Base-by-base conservation (phyloP, 2,329 filamentous ascomycete species). In the Colletotrichum orchidophilum region DNA sequence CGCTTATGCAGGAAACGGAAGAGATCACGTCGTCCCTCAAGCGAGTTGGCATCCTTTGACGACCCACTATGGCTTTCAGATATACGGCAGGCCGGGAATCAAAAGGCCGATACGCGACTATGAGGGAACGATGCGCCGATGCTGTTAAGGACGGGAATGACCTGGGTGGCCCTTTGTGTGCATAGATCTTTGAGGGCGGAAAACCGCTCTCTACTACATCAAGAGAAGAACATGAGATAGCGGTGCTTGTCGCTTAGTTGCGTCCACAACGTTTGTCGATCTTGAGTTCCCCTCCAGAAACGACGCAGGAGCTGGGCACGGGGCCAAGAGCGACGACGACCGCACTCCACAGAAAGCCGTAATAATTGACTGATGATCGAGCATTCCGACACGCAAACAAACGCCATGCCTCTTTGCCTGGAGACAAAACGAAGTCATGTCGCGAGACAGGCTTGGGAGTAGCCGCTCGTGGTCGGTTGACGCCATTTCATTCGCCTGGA, bases 151-250 rank as follows among this genome's bases (percentile, higher is more conserved):
- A 59, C 31, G 68, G 39, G 50, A 66, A 39, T 52, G 72, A 69
- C 60, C 39, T 55, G 49, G 52, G 66, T 68, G 76, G 77, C 75
- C 78, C 77, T 76, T 79, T 75, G 72, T 81, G 78, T 81, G 69
- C 59, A 80, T 81, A 83, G 80, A 81, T 83, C 84, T 84, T 84
- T 81, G 79, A 82, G 78, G 80, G 79, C 82, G 80, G 81, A 82
- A 78, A 80, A 84, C 80, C 79, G 81, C 79, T 78, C 79, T 83
- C 78, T 80, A 76, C 75, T 74, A 78, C 78, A 80, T 81, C 82
- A 82, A 83, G 81, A 83, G 79, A 81, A 71, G 39, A 66, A 71
- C 73, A 71, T 71, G 50, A 58, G 46, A 60, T 18, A 27, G 54
- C 12, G n/a, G 54, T 64, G 59, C 54, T 53, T 46, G 53, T 54